These are phyloP conservation scores for Ilex asprella DNA, from an alignment of 257 asterid genomes.

Conservation along the genomic window DNA sequence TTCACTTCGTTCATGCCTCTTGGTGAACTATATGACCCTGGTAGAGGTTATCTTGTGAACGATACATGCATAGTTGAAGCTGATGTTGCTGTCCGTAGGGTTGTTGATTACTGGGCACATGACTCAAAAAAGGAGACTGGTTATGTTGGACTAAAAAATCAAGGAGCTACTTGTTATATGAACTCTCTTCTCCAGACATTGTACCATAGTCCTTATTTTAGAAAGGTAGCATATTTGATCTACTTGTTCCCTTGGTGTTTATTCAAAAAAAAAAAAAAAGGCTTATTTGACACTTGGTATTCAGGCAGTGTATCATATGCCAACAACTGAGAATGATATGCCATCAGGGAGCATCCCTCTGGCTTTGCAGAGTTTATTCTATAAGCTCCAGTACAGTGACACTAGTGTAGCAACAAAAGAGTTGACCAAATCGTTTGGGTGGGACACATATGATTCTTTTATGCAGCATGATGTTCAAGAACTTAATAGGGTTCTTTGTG, in stretches of 20 bases:
- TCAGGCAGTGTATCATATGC: constrained; percentile 92
- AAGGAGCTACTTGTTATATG: constrained; percentile 77
- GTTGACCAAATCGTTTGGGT: constrained; percentile 79
- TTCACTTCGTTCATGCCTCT: constrained; percentile 74
- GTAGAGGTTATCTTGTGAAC: constrained; percentile 53
- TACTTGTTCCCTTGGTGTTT: neutral
- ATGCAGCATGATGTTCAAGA: constrained; percentile 5
- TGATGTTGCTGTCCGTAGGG: constrained; percentile 57
- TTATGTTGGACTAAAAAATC: constrained; percentile 65
- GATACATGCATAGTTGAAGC: constrained; percentile 56
- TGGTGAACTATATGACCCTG: constrained; percentile 58
- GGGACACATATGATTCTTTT: constrained; percentile 32
- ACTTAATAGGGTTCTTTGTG: constrained; percentile 56
- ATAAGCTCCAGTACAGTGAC: constrained; percentile 76
- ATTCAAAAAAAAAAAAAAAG: constrained; percentile 3
- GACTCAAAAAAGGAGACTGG: constrained; percentile 71
- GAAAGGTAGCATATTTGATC: constrained; percentile 12
- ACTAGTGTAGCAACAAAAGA: constrained; percentile 83
- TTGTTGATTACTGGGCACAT: constrained; percentile 54
- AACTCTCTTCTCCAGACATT: constrained; percentile 68
- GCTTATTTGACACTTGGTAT: constrained; percentile 11
- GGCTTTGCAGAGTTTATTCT: constrained; percentile 81
- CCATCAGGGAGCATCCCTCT: constrained; percentile 80
- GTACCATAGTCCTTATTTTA: constrained; percentile 66
- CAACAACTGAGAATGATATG: constrained; percentile 76